Evolutionary conservation across 1,284 basidiomycete species (phyloP).

Genomic region (Pseudozyma sp.): DNA sequence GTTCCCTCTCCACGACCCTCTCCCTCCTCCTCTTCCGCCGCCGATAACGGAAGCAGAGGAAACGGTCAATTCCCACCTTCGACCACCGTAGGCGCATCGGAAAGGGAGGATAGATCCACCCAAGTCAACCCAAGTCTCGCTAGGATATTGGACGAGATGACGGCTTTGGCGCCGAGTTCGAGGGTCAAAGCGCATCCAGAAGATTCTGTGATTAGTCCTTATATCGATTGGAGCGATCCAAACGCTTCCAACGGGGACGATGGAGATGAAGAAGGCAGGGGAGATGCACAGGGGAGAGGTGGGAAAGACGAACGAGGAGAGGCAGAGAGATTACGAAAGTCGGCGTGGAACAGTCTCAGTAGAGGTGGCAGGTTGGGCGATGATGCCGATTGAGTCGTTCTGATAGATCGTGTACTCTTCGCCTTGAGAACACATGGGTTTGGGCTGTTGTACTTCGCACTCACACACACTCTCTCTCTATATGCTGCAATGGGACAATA

Average conservation of each 20-base stretch:
- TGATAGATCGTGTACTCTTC: no score
- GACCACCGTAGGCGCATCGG: neutral
- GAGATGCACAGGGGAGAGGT: neutral
- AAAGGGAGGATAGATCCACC: constrained; percentile 17
- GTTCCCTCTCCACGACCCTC: constrained; percentile 33
- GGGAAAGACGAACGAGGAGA: neutral
- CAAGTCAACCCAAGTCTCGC: constrained; percentile 47
- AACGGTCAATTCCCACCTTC: constrained; percentile 22
- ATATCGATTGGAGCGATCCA: constrained; percentile 28
- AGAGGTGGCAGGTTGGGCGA: constrained; percentile 49
- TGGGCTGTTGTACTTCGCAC: no score
- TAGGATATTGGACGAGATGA: constrained; percentile 41
- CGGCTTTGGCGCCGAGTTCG: constrained; percentile 8
- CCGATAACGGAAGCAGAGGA: neutral
- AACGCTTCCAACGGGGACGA: constrained; percentile 1
- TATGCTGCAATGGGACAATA: neutral
- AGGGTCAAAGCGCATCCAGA: constrained; percentile 37
- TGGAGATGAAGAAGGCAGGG: neutral
- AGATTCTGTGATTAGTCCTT: constrained; percentile 49
- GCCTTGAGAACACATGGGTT: no score
- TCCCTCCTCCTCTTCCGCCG: neutral
- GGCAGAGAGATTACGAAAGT: constrained; percentile 9
- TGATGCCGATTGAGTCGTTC: constrained; percentile 29
- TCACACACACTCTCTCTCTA: no score
- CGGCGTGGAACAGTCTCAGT: constrained; percentile 41